Evolutionary conservation across 192 early-diverging fungal genomes (phyloP), one percentile per base, ranked within the genome.

Genomic region (Gaertneriomyces sp.): DNA sequence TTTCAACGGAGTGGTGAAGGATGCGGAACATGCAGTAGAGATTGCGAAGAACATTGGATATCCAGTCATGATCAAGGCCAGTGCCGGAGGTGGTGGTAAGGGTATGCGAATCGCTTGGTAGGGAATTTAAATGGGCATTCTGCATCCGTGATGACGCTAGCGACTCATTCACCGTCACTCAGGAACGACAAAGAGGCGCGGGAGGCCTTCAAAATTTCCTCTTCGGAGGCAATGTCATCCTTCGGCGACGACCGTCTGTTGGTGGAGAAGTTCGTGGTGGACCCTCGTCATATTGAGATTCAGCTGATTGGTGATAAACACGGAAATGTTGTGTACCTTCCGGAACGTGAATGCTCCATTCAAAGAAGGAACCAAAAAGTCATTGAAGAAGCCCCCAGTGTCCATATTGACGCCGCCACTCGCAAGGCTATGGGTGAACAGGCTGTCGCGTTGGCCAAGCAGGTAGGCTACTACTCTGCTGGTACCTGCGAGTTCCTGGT

Each of bases 281-380:
- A 92, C 56, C 91, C 95, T 61, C 88, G 96, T 45, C 96, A 99
- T 73, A 82, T 99, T 64, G 96, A 99, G 70, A 93, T 99, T 33
- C 96, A 99, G 76, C 75, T 98, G 14, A 73, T 99, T 56, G 95
- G 92, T 41, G 96, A 99, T 79, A 88, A 93, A 76, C 91, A 96
- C 69, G 96, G 96, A 64, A 97, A 98, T 61, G 93, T 90, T 6
- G 95, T 98, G 62, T 97, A 92, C 74, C 75, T 97, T 45, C 93
- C 93, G 4, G 95, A 97, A 76, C 84, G 95, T 53, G 96, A 99
- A 78, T 99, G 95, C 74, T 96, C 94, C 8, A 94, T 99, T 40
- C 96, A 99, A 83, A 87, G 96, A 60, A 89, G 96, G 40, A 96
- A 98, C 73, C 96, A 99, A 79, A 99, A 99, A 81, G 93, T 93